Evolutionary conservation across 2,329 filamentous ascomycete species (phyloP), one percentile per base, ranked within the genome.

Genomic region (Epichloe aotearoae): DNA sequence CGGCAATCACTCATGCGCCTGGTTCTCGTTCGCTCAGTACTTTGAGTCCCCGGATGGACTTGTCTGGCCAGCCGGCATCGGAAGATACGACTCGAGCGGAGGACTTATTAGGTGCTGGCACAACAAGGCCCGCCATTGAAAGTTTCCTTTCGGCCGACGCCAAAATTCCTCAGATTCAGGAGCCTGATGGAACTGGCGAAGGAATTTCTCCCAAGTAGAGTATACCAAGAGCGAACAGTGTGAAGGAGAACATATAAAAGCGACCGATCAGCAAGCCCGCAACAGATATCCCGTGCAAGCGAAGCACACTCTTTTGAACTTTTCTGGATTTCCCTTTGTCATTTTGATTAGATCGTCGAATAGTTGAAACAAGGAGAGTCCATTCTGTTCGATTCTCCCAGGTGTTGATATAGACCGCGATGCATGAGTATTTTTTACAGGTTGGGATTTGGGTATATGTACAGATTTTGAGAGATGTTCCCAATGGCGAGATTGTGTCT

Each of bases 131-230:
- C 17, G 64, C 58, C 1, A 49, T 81, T 30, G 77, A 83, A 6
- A 36, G 8, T 53, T 73, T 73, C 0, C 69, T 76, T 19, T 81
- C 78, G 2, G 76, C 79, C 1, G 69, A 49, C 14, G 20, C 76
- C 53, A 62, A 69, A 5, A 55, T 73, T 46, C 67, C 70, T 1
- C 62, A 54, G 37, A 56, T 52, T 1, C 62, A 64, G 50, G 51
- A 50, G 11, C 46, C 37, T 33, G 39, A 42, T 30, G 34, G 38
- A 19, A 36, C 50, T 30, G 37, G 15, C 19, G 23, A 26, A 10
- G 3, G 26, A 3, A 23, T 14, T 6, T 5, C 33, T 15, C 19
- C 23, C 7, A 11, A 37, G 36, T 46, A 51, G 17, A 19, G n/a
- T 37, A 11, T 4, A 4, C 33, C 4, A 30, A 30, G 14, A 15